Base-by-base conservation (phyloP, 2,329 filamentous ascomycete genomes). In the Gnomoniopsis sp. region DNA sequence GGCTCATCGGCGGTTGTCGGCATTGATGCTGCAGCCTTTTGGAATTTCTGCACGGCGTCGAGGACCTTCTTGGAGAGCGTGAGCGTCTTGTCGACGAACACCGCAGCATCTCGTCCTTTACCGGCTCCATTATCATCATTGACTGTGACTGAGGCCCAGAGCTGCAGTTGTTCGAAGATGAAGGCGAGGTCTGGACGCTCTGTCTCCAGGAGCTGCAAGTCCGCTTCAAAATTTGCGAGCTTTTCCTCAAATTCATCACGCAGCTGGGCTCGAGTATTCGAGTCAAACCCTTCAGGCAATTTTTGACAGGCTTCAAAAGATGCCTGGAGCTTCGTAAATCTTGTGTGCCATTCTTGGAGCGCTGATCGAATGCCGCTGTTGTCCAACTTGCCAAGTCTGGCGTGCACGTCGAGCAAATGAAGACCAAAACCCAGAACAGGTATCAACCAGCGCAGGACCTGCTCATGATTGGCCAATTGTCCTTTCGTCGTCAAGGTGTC, bases 21-120 rank as follows among this genome's bases (percentile, higher is more conserved):
- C 1, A 87, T 74, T 3, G 77, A 76, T 12, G 76, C 72, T 10
- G 85, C 74, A 2, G 79, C 74, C 61, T 83, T 83, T 59, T 85
- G 83, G 49, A 89, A 80, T 63, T 87, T 85, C 70, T 97, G 91
- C 50, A 96, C 80, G 1, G 89, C 88, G 38, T 93, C 88, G 2
- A 97, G 84, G 30, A 93, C 83, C 52, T 85, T 84, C 71, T 96
- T 90, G 49, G 88, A 83, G n/a, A 89, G 77, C 1, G 74, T 81
- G 41, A 90, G 82, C 1, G 91, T 72, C 3, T 79, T 76, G 15
- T 79, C 73, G 46, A 86, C 82, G 48, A 92, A 81, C 0, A 73
- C 69, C 19, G 79, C 63, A 17, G 77, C 59, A 19, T 70, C 65
- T 23, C 65, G 58, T 2, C 51, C 60, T 7, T 64, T 36, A 3